These are phyloP conservation scores for Zopfochytrium polystomum DNA, from an alignment of 371 early-diverging fungal species.

Conservation along the genomic window DNA sequence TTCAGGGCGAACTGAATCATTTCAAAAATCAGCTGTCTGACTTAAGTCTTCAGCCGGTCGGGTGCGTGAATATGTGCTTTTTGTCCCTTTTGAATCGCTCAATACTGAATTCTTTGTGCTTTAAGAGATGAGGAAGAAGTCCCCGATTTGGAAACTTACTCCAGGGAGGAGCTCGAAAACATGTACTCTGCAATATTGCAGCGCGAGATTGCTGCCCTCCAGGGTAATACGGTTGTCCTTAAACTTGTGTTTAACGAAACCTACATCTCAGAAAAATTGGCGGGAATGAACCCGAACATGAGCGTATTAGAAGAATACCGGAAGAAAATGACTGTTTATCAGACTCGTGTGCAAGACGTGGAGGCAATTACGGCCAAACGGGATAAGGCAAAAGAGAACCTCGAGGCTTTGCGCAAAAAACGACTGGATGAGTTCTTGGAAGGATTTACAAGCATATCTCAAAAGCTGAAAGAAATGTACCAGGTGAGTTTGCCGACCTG, in stretches of 20 bases:
- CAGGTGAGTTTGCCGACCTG: conserved; percentile 70
- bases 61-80: too few species aligned
- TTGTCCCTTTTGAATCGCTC: too few species aligned
- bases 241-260: not conserved
- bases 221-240: too few species aligned
- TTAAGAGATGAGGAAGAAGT: conserved; percentile 27
- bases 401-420: conserved; percentile 75
- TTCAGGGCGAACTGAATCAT: conserved; percentile 10
- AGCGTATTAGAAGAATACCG: conserved; percentile 85
- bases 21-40: conserved; percentile 25
- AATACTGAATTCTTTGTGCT: too few species aligned
- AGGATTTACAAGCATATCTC: conserved; percentile 92
- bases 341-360: conserved; percentile 68
- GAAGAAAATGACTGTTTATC: conserved; percentile 70
- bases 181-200: conserved; percentile 55
- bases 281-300: conserved; percentile 80
- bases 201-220: conserved; percentile 36
- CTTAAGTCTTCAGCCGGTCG: conserved; percentile 61
- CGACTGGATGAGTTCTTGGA: conserved; percentile 94
- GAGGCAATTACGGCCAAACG: conserved; percentile 69
- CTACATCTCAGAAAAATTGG: conserved; percentile 52
- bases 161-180: conserved; percentile 55
- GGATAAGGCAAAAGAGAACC: conserved; percentile 69
- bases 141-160: conserved; percentile 43
- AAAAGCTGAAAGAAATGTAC: conserved; percentile 98